Base-by-base conservation (phyloP, 495 filamentous ascomycete genomes). In the Neurospora sp. region DNA sequence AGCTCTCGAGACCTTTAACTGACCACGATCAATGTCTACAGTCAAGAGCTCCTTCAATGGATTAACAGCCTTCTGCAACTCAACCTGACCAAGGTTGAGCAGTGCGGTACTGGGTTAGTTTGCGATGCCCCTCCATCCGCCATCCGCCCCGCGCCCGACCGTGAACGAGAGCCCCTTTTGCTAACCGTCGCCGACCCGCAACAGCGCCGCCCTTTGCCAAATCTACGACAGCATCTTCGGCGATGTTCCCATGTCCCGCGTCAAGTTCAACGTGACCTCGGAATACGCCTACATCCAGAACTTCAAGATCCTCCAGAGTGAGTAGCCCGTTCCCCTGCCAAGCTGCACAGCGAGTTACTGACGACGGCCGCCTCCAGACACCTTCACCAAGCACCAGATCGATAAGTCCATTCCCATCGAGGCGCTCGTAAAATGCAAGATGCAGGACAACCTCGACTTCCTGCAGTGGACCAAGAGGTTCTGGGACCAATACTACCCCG, bases 361-460 rank as follows among this genome's bases (percentile, higher is more conserved):
- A 65, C 53, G 27, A 65, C 53, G 53, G 27, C 31, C 8, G 4
- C 14, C 53, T 65, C 27, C 53, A 65, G 53, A 17, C 53, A 86
- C 89, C 68, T 98, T 98, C 80, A 88, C 91, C 42, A 89, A 90
- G 76, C 95, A 98, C 83, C 81, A 86, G 42, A 89, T 99, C 81
- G 93, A 98, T 71, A 93, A 93, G 76, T 89, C 90, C 35, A 89
- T 98, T 74, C 94, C 94, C 75, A 91, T 98, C 76, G 90, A 97
- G 81, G 84, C 88, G 75, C 90, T 99, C 71, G 87, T 94, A 75
- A 98, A 98, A 83, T 99, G 96, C 87, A 97, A 96, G 84, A 98
- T 99, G 93, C 96, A 99, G 84, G 96, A 99, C 81, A 99, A 99
- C 85, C 93, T 99, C 74, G 96, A 98, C 79, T 99, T 98, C 82